Evolutionary conservation across 2,329 filamentous ascomycete genomes (phyloP).

Genomic region (Magnaporthales sp.): DNA sequence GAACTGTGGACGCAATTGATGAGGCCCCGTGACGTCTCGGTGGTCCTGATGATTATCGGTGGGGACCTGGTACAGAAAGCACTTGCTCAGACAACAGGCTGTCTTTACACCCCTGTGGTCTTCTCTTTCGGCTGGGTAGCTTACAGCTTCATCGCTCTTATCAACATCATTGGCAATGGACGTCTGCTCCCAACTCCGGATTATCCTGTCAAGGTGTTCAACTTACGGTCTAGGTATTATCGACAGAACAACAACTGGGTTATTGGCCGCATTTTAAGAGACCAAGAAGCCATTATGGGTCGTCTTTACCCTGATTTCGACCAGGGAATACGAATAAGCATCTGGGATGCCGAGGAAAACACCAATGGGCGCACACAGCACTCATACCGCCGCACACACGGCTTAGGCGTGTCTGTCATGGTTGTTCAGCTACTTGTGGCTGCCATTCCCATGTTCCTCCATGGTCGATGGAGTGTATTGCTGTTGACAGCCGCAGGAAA

Average conservation of each 20-base stretch:
- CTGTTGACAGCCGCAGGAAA: conserved; percentile 28
- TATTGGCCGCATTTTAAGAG: conserved; percentile 8
- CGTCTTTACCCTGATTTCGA: neutral
- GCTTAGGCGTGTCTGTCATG: conserved; percentile 15
- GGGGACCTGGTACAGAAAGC: conserved; percentile 14
- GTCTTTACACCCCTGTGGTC: conserved; percentile 11
- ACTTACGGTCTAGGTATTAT: conserved; percentile 12
- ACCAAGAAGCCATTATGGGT: conserved; percentile 5
- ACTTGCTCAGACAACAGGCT: conserved; percentile 11
- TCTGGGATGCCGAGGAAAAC: conserved; percentile 14
- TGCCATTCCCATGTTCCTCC: conserved; percentile 21
- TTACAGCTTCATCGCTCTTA: conserved; percentile 12
- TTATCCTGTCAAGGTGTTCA: conserved; percentile 15
- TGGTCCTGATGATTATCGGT: conserved; percentile 13
- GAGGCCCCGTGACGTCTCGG: conserved; percentile 6
- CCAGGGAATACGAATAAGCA: conserved; percentile 12
- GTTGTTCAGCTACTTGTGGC: conserved; percentile 24
- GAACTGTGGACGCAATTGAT: too few species aligned
- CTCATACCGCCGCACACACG: conserved; percentile 9
- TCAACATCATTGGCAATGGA: conserved; percentile 12
- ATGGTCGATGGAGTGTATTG: conserved; percentile 28
- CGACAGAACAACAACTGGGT: conserved; percentile 12
- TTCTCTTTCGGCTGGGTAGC: conserved; percentile 17
- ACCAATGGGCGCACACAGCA: too few species aligned
- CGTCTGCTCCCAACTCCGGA: conserved; percentile 11